phyloP scores from a whole-genome alignment of 768 basidiomycete genomes.

The Tylopilus plumbeoviolaceoides region DNA sequence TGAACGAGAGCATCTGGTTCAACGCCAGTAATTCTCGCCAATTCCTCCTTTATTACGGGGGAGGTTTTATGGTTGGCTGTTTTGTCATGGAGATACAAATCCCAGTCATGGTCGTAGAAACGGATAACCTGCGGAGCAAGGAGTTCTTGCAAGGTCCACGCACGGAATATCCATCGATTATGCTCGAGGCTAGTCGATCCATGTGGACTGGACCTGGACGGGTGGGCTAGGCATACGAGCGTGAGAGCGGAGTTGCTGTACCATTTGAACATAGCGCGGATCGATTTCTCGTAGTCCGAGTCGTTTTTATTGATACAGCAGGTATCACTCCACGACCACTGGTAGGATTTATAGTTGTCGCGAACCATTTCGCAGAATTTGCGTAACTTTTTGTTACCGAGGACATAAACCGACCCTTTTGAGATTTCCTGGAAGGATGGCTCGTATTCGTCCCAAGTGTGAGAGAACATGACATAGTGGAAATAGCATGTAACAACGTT shows the following conservation, averaged over 20 bases:
- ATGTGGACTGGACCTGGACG: not conserved
- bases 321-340: not conserved
- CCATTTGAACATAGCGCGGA: constrained; percentile 15
- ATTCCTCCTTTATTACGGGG: not conserved
- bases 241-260: constrained; percentile 11
- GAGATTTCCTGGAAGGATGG: constrained; percentile 6
- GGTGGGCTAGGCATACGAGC: constrained; percentile 7
- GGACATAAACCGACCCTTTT: not conserved
- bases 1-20: not conserved
- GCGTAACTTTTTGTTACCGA: constrained; percentile 7
- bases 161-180: constrained; percentile 15
- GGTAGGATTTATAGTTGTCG: not conserved
- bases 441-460: constrained; percentile 12
- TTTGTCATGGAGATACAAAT: not conserved
- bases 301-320: not conserved
- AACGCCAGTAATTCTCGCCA: not conserved
- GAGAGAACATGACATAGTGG: constrained; percentile 17
- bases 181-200: not conserved
- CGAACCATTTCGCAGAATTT: constrained; percentile 6
- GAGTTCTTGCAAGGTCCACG: constrained; percentile 6
- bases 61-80: constrained; percentile 6
- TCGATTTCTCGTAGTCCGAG: not conserved
- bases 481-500: not conserved
- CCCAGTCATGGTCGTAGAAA: constrained; percentile 7
- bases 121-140: constrained; percentile 5